Evolutionary conservation across 345 rosid genomes (phyloP).

Genomic region (Zanthoxylum bungeanum): DNA sequence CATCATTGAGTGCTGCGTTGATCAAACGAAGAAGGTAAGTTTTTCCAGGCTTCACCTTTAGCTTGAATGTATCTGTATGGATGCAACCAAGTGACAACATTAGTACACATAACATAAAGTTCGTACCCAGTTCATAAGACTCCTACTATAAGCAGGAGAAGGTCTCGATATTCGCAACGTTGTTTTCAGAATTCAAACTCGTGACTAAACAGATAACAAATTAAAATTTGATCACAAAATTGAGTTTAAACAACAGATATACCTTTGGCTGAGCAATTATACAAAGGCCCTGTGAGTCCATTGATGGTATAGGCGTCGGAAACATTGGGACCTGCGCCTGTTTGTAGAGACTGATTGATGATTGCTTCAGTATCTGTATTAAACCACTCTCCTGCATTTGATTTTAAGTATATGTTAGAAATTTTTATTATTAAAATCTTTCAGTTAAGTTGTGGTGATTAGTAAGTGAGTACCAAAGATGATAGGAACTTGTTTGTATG

Average conservation of each 20-base stretch:
- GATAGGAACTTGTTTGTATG: constrained; percentile 37
- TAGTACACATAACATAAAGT: not conserved
- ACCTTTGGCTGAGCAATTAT: constrained; percentile 38
- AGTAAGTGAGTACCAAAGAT: constrained; percentile 23
- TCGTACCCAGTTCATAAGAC: no score
- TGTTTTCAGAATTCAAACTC: no score
- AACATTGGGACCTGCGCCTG: constrained; percentile 30
- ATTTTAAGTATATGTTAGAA: not conserved
- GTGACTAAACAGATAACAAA: no score
- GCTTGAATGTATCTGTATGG: constrained; percentile 13
- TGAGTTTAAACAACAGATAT: no score
- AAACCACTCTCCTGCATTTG: constrained; percentile 34
- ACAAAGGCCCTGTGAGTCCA: constrained; percentile 37
- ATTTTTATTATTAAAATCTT: not conserved
- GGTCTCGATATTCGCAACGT: no score
- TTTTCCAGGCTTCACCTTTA: constrained; percentile 23
- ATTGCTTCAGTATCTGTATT: constrained; percentile 27
- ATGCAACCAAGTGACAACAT: not conserved
- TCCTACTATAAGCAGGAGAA: no score
- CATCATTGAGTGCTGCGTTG: constrained; percentile 32
- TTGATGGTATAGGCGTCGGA: constrained; percentile 21
- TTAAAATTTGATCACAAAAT: no score
- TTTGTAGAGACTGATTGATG: constrained; percentile 27
- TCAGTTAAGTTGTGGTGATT: not conserved
- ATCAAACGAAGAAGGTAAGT: constrained; percentile 28